These are phyloP conservation scores for Sistotremastrum suecicum DNA, from an alignment of 768 basidiomycete species.

Conservation along the genomic window DNA sequence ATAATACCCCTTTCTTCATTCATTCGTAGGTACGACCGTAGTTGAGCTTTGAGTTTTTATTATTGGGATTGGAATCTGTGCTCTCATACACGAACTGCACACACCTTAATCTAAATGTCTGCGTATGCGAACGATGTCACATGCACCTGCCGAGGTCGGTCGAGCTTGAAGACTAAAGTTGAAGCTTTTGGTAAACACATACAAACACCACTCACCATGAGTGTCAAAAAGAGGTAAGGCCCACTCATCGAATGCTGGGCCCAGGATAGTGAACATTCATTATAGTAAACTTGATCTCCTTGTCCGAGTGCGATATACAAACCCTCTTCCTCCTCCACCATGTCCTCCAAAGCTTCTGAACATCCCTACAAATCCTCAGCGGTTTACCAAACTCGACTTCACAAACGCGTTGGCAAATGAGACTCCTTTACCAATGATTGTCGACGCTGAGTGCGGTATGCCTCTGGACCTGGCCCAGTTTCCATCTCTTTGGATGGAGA, in stretches of 20 bases:
- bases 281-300: slow-evolving; percentile 76
- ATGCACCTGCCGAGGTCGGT: no score
- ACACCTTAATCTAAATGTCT: no score
- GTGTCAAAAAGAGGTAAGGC: slow-evolving; percentile 40
- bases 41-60: no score
- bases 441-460: slow-evolving; percentile 96
- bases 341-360: slow-evolving; percentile 93
- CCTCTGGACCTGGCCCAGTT: slow-evolving; percentile 78
- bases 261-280: slow-evolving; percentile 6
- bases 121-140: no score
- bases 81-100: no score
- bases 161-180: no score
- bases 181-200: no score
- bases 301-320: slow-evolving; percentile 84
- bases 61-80: no score
- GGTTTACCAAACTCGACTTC: slow-evolving; percentile 80
- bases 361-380: slow-evolving; percentile 78
- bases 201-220: slow-evolving; percentile 21
- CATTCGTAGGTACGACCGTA: no score
- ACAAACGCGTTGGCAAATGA: slow-evolving; percentile 69
- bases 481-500: slow-evolving; percentile 75
- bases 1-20: no score
- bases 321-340: slow-evolving; percentile 90
- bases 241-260: neutral
- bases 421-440: slow-evolving; percentile 83